Evolutionary conservation across 306 rosid species (phyloP), one percentile per base, ranked within the genome.

Genomic region (Lathyrus oleraceus): DNA sequence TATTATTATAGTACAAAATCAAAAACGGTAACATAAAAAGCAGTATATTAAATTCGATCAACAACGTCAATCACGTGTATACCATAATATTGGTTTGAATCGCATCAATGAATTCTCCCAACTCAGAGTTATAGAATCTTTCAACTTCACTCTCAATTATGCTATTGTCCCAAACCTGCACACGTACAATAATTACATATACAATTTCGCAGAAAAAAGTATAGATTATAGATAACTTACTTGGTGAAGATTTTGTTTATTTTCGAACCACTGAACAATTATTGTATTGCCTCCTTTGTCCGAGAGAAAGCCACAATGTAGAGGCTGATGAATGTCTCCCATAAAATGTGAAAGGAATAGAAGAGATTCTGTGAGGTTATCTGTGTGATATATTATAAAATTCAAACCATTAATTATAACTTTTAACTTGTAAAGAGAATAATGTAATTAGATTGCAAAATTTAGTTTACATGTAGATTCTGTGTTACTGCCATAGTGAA

Each of bases 281-380:
- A 91, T 84, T 7, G 78, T 64, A 44, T 91, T 91, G 44, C 81
- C 97, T 73, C 97, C 97, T 61, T 38, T 76, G 79, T 89, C 94
- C 40, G 87, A 63, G 42, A 74, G 48, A 70, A 85, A 85, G 14
- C 97, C 97, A 58, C 86, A 88, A 68, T 89, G 97, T 16, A 91
- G 85, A 87, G 97, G 97, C 96, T 89, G 97, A 80, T 92, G 97
- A 35, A 92, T 73, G 65, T 92, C 98, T 67, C 97, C 97, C n/a
- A 87, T 47, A 51, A 89, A 89, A 78, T 92, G 97, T n/a, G 97
- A 86, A 28, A 87, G 94, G 76, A 89, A 92, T 0, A 86, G 63
- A 35, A 92, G 87, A 40, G 95, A 81, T 70, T 92, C 84, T 4
- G 98, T 87, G 72, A 92, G 95, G 69, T 92, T 92, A 68, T 86